phyloP scores from a whole-genome alignment of 2,329 filamentous ascomycete species.

The Fusarium sp. region DNA sequence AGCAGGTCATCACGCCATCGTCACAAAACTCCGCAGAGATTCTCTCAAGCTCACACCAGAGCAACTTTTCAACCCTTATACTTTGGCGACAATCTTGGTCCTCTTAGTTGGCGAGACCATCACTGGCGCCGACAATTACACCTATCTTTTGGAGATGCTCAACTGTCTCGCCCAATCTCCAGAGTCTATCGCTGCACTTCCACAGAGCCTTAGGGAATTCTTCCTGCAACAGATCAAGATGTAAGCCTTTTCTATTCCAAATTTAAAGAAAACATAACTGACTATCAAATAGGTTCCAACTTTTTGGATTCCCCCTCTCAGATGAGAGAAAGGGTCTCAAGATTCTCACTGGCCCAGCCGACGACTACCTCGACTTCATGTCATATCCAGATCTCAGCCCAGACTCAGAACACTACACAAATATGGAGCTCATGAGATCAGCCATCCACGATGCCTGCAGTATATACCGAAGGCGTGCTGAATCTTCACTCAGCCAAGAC shows the following conservation, averaged over 20 bases:
- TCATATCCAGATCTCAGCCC: conserved; percentile 35
- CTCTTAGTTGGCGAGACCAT: conserved; percentile 57
- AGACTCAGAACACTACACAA: conserved; percentile 34
- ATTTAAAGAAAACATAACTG: rapidly evolving
- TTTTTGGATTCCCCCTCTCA: conserved; percentile 47
- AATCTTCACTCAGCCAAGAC: conserved; percentile 28
- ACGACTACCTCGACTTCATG: conserved; percentile 47
- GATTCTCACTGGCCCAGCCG: conserved; percentile 34
- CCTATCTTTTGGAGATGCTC: conserved; percentile 53
- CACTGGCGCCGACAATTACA: conserved; percentile 54
- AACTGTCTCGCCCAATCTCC: conserved; percentile 45
- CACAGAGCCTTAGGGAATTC: conserved; percentile 38
- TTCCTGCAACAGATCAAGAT: conserved; percentile 50
- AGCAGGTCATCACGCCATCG: conserved; percentile 50
- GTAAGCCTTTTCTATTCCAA: conserved; percentile 12
- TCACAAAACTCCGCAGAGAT: conserved; percentile 50
- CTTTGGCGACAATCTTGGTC: conserved; percentile 53
- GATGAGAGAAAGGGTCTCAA: conserved; percentile 45
- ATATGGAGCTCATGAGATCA: conserved; percentile 36
- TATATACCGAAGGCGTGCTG: conserved; percentile 44
- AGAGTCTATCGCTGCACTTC: conserved; percentile 34
- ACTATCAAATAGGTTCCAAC: conserved; percentile 42
- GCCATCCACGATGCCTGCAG: conserved; percentile 44
- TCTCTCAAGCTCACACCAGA: conserved; percentile 44
- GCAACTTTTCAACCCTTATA: conserved; percentile 52